Evolutionary conservation across 2,329 filamentous ascomycete species (phyloP), one percentile per base, ranked within the genome.

Genomic region (Pseudogymnoascus pannorum): DNA sequence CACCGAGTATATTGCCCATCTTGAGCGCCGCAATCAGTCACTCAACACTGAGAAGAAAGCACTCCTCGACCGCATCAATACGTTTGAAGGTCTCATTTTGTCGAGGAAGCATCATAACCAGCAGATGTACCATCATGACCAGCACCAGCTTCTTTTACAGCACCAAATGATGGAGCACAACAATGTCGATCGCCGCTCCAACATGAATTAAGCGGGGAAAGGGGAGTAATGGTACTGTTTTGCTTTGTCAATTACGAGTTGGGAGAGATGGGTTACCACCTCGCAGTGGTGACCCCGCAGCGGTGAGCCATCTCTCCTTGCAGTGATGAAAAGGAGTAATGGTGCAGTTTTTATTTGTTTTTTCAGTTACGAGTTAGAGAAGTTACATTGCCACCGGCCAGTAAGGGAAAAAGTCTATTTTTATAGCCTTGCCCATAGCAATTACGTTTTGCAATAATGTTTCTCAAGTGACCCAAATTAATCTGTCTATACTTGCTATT

Each of bases 1-100:
- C 9, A 57, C 66, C 14, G 65, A 67, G 20, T 68, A 68, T 31
- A 68, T 68, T 36, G 44, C 61, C 36, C 62, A 64, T 51, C 58
- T 68, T 14, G 66, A 68, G 60, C 38, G 42, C 24, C 26, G 36
- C 31, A 60, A 60, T 24, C 16, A 60, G 54, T 8, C 16, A 4
- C 58, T 60, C 22, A 4, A 7, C 2, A n/a, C 5, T 20, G 58
- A 40, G 42, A 60, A 24, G 11, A 8, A 2, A 16, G n/a, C 48
- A 12, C 48, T 54, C n/a, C 2, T 18, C n/a, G 48, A 31, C 12
- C 48, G 48, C 16, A 54, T 54, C n/a, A 18, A 2, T 31, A 54
- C 48, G n/a, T 54, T 54, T 31, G 24, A 54, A 12, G 12, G 7
- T 12, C n/a, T 40, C 11, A 18, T 60, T 7, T 26, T 54, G n/a